phyloP scores from a whole-genome alignment of 2,329 filamentous ascomycete species.

The Beauveria asiatica region DNA sequence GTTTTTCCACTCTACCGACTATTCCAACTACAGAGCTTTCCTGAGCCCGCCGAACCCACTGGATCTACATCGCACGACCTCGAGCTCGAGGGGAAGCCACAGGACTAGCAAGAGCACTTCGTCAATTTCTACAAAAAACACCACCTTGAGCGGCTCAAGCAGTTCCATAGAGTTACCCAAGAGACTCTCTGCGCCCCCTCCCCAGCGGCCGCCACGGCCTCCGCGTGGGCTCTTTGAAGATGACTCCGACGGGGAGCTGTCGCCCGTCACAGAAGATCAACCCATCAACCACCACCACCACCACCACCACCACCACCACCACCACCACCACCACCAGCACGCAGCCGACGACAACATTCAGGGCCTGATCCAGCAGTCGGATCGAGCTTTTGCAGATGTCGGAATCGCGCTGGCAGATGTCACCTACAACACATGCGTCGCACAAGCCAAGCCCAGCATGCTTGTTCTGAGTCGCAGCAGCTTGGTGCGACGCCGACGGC shows the following conservation, averaged over 20 bases:
- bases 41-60: background rate
- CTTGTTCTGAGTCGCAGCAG: background rate
- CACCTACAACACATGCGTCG: conserved; percentile 13
- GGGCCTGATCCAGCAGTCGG: conserved; percentile 39
- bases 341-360: conserved; percentile 26
- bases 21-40: background rate
- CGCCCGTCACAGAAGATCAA: background rate
- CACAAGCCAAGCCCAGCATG: background rate
- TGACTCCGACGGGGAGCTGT: background rate
- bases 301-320: background rate
- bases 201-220: conserved; percentile 8
- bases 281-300: background rate
- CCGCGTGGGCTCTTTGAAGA: conserved; percentile 6
- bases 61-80: background rate
- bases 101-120: background rate
- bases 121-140: background rate
- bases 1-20: background rate
- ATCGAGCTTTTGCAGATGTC: conserved; percentile 41
- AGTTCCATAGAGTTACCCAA: background rate
- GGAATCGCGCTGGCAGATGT: conserved; percentile 33
- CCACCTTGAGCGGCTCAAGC: background rate
- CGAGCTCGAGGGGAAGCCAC: background rate
- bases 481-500: background rate
- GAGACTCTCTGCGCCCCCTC: background rate
- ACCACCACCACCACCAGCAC: background rate